Conservation (phyloP, 2,329 filamentous ascomycete genomes). For the Epichloe glyceriae region DNA sequence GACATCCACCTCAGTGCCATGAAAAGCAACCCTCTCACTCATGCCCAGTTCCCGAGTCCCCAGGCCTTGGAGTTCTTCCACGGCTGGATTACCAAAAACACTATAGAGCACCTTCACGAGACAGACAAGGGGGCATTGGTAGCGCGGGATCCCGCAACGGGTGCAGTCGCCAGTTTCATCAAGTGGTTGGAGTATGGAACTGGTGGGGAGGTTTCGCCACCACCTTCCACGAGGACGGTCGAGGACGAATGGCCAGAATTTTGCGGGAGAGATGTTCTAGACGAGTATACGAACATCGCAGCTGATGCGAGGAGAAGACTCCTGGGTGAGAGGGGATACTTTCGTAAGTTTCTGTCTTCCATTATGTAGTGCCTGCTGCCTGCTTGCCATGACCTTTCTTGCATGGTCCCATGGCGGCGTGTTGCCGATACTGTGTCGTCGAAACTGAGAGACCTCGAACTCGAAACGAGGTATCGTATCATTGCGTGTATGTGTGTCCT, state of each 20-base stretch:
- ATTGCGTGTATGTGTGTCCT: neutral
- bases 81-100: constrained; percentile 19
- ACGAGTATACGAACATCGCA: constrained; percentile 19
- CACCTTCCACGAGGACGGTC: constrained; percentile 8
- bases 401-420: neutral
- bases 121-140: constrained; percentile 19
- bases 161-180: constrained; percentile 20
- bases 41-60: constrained; percentile 25
- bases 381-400: neutral
- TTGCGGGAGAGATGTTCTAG: constrained; percentile 19
- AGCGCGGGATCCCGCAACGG: constrained; percentile 18
- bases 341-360: constrained; percentile 19
- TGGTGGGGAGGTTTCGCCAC: constrained; percentile 3
- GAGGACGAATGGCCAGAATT: constrained; percentile 18
- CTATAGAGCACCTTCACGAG: constrained; percentile 16
- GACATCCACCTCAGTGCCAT: constrained; percentile 26
- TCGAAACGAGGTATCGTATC: neutral
- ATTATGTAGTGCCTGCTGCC: neutral
- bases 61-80: constrained; percentile 17
- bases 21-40: constrained; percentile 25
- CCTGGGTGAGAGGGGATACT: constrained; percentile 19
- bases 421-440: constrained; percentile 1
- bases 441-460: neutral
- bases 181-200: constrained; percentile 22
- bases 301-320: constrained; percentile 18